Conservation (phyloP, 2,329 filamentous ascomycete species). For the Pezicula neosporulosa region DNA sequence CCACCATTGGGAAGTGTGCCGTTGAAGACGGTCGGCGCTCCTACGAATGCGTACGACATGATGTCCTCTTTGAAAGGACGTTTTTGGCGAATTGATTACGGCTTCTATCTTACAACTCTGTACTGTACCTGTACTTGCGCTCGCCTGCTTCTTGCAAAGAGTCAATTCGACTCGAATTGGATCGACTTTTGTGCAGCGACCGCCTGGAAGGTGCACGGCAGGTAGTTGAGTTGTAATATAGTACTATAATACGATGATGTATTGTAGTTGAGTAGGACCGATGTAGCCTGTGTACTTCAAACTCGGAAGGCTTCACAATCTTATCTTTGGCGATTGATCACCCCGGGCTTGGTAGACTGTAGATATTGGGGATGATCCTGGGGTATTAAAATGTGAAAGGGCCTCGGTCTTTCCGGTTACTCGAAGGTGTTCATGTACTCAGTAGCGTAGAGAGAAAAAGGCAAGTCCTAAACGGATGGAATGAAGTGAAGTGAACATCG, state of each 20-base stretch:
- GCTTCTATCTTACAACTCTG: not conserved
- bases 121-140: too few species aligned
- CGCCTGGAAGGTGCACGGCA: not conserved
- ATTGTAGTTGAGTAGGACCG: not conserved
- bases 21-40: slow-evolving; percentile 54
- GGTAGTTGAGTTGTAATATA: not conserved
- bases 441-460: not conserved
- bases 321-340: too few species aligned
- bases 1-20: slow-evolving; percentile 39
- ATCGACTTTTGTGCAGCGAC: not conserved
- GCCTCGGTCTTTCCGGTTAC: too few species aligned
- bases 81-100: not conserved
- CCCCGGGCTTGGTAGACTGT: too few species aligned
- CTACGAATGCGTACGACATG: slow-evolving; percentile 45
- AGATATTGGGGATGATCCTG: too few species aligned
- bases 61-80: not conserved
- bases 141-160: not conserved
- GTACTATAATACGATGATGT: not conserved
- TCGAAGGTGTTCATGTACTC: too few species aligned
- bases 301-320: not conserved
- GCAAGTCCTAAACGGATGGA: not conserved
- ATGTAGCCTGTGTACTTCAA: not conserved
- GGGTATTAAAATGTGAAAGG: too few species aligned
- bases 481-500: not conserved
- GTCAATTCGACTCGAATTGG: not conserved